These are phyloP conservation scores for Agrocybe pediades DNA, from an alignment of 768 basidiomycete species.

Conservation along the genomic window DNA sequence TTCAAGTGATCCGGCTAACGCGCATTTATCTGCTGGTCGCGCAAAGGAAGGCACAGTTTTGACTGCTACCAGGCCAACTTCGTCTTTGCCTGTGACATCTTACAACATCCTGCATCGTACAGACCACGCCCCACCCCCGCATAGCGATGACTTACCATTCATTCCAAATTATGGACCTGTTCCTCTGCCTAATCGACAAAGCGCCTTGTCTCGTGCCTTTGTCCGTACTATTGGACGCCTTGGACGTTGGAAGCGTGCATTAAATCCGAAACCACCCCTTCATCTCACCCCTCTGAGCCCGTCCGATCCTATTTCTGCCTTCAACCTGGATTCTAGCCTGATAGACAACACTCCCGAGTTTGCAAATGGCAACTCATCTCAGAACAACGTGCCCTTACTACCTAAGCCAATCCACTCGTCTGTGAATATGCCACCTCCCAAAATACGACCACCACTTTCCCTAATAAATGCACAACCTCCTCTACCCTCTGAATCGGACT, in stretches of 20 bases:
- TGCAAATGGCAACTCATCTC: background rate
- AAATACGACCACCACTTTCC: too few species aligned
- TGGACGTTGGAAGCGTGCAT: conserved; percentile 80
- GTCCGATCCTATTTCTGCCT: conserved; percentile 58
- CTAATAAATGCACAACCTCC: too few species aligned
- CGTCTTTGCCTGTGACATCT: conserved; percentile 52
- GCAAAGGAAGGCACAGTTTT: conserved; percentile 38
- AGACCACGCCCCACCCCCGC: conserved; percentile 36
- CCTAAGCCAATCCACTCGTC: too few species aligned
- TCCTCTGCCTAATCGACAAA: conserved; percentile 57
- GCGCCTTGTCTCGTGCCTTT: conserved; percentile 71
- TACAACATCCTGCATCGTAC: conserved; percentile 69
- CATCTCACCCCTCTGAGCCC: conserved; percentile 30
- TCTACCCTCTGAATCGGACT: too few species aligned
- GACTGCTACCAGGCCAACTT: conserved; percentile 41
- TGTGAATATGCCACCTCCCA: too few species aligned
- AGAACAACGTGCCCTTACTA: too few species aligned
- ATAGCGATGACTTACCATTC: conserved; percentile 27
- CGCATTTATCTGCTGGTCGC: conserved; percentile 41
- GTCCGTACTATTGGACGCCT: conserved; percentile 83
- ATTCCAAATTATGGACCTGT: conserved; percentile 34
- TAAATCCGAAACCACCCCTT: conserved; percentile 47
- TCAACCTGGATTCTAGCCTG: conserved; percentile 63
- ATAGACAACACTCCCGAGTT: background rate
- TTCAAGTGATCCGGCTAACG: conserved; percentile 46